These are phyloP conservation scores for Pneumocystis wakefieldiae DNA, from an alignment of 1,139 yeast genomes.

Conservation along the genomic window DNA sequence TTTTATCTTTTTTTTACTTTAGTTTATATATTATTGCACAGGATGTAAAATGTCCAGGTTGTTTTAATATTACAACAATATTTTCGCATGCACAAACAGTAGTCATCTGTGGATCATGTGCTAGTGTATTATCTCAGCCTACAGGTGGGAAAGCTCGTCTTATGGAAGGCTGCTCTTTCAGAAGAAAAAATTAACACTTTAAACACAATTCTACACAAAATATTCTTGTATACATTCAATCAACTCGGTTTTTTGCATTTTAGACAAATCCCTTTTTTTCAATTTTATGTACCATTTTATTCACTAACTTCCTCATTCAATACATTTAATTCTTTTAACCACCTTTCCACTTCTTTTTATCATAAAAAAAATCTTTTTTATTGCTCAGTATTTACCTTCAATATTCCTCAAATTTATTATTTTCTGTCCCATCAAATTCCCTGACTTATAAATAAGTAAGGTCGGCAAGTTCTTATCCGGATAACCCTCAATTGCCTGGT, in stretches of 20 bases:
- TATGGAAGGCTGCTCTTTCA: constrained; percentile 98
- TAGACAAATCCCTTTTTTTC: not conserved
- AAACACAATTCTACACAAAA: constrained; percentile 41
- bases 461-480: constrained; percentile 90
- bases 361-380: not conserved
- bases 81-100: constrained; percentile 99
- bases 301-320: not conserved
- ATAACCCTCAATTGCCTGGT: constrained; percentile 79
- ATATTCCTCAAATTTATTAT: not conserved
- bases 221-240: constrained; percentile 1
- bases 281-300: not conserved
- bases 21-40: constrained; percentile 2
- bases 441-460: constrained; percentile 55
- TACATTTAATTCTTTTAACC: not conserved
- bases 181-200: constrained; percentile 35
- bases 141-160: constrained; percentile 99
- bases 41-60: constrained; percentile 50
- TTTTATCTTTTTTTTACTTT: constrained; percentile 29
- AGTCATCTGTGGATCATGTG: constrained; percentile 96
- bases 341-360: not conserved
- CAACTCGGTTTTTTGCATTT: not conserved
- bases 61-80: constrained; percentile 96
- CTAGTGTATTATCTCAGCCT: constrained; percentile 96
- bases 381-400: not conserved
- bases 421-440: constrained; percentile 2